Evolutionary conservation across 148 eudicot species (phyloP), one percentile per base, ranked within the genome.

Genomic region (Chenopodium berlandieri): DNA sequence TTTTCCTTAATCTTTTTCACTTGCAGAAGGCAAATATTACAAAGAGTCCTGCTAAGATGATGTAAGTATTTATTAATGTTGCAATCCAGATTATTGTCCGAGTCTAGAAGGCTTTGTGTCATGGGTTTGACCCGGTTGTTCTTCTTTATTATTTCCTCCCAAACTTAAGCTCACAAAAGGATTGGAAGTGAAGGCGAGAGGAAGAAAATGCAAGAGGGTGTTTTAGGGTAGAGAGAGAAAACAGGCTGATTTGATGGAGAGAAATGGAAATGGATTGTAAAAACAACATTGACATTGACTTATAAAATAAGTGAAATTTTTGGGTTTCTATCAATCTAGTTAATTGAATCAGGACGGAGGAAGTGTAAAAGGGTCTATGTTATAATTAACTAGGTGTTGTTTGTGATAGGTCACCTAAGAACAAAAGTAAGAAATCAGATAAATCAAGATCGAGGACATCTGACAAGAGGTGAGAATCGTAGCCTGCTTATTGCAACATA

Each of bases 41-140:
- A 20, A 89, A 89, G 88, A 87, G 91, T 83, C 85, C 89, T 54
- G 64, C 79, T 76, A 87, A 87, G 82, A 85, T 80, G 88, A 83
- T 54, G 99, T 95, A 83, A 90, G 97, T 89, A 23, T 78, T 80
- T 47, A 71, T 78, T 76, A 30, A 69, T 48, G 60, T 81, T 78
- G 77, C 46, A 37, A 40, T 48, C 7, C 50, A 44, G 27, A 62
- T 67, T 52, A 11, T 13, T 23, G 37, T 1, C 71, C 12, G 2
- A 67, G 4, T 25, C 13, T 67, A 16, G 40, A 47, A 73, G 22
- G 56, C 79, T 27, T 12, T 78, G 80, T 34, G 56, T 71, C 79
- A 19, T 64, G 50, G 20, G 17, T 63, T 30, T 17, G 16, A 52
- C 56, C 62, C 50, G 12, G 16, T 19, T 19, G 4, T 32, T 71